Evolutionary conservation across 163 green algal species (phyloP).

Genomic region (Chlamydomonas reinhardtii): DNA sequence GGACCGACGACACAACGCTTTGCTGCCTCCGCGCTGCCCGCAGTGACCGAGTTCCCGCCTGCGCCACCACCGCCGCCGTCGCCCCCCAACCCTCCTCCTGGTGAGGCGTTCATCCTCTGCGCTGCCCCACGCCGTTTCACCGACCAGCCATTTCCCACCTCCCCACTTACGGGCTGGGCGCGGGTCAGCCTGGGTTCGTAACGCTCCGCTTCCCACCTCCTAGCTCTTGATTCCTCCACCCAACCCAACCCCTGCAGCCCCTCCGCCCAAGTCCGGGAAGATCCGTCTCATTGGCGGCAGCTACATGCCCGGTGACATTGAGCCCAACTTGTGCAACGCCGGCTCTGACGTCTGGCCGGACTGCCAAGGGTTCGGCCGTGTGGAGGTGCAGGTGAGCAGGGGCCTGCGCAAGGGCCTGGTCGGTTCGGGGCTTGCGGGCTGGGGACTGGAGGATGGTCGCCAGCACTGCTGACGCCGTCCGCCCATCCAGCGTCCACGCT

Average conservation of each 20-base stretch:
- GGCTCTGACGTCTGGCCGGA: no score
- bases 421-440: no score
- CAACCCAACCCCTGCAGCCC: not conserved
- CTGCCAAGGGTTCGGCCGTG: not conserved
- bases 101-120: not conserved
- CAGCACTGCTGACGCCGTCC: no score
- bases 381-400: not conserved
- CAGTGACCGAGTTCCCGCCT: not conserved
- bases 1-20: no score
- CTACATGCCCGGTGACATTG: not conserved
- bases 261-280: not conserved
- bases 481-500: no score
- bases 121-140: no score
- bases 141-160: no score
- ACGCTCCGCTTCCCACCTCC: not conserved
- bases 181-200: no score
- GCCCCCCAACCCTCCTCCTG: not conserved
- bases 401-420: no score
- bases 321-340: not conserved
- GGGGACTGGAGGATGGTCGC: no score
- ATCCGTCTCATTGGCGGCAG: not conserved
- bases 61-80: not conserved
- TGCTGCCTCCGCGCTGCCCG: not conserved
- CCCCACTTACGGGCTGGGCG: no score
- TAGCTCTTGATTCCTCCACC: no score